phyloP scores from a whole-genome alignment of 2,329 filamentous ascomycete genomes.

The Botrytis hyacinthi region DNA sequence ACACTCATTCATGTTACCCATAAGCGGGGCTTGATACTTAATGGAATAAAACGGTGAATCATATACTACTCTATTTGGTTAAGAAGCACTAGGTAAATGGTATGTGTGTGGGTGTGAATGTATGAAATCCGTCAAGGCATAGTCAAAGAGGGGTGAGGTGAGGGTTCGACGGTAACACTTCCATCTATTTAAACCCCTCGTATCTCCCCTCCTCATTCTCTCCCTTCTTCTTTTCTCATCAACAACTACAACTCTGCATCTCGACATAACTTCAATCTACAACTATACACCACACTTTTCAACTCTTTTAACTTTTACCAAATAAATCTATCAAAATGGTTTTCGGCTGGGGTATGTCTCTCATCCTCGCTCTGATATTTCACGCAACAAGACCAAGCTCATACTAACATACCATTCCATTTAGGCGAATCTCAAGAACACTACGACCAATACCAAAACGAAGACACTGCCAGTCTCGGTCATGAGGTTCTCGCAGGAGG shows the following conservation, averaged over 20 bases:
- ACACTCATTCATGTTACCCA: not conserved
- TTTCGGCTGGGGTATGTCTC: conserved; percentile 33
- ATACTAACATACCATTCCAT: conserved; percentile 10
- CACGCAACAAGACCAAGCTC: not conserved
- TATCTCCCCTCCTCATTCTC: not conserved
- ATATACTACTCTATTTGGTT: conserved; percentile 1
- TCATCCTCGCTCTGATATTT: not conserved
- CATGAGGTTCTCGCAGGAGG: conserved; percentile 76
- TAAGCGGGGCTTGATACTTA: not conserved
- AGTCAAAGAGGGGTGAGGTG: not conserved
- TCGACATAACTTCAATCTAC: conserved; percentile 4
- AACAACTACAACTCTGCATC: not conserved
- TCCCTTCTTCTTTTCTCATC: not conserved
- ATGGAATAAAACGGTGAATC: not conserved
- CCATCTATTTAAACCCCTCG: conserved; percentile 23
- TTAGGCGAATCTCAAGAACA: conserved; percentile 45
- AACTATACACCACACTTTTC: not conserved
- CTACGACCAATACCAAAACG: conserved; percentile 47
- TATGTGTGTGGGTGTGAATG: not conserved
- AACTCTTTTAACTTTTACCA: conserved; percentile 11
- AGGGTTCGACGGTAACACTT: not conserved
- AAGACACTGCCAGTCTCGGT: conserved; percentile 58
- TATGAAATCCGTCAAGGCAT: not conserved
- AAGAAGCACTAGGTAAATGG: not conserved
- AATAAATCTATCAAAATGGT: conserved; percentile 31